phyloP scores from a whole-genome alignment of 2,329 filamentous ascomycete species.

The Colletotrichum acutatum region DNA sequence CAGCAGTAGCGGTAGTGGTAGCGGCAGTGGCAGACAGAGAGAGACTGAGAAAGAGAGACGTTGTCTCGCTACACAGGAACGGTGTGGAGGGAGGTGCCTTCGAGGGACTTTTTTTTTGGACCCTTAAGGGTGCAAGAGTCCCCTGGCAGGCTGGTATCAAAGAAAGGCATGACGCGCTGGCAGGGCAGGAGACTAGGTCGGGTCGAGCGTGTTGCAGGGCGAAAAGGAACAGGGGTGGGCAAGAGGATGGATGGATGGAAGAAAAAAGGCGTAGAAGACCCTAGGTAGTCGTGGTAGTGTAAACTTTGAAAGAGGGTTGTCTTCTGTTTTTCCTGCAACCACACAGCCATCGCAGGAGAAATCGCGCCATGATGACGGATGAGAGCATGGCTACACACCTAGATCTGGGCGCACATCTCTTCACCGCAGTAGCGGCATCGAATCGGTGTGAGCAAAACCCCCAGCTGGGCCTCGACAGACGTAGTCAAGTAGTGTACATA shows the following conservation, averaged over 20 bases:
- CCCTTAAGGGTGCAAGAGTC: conserved; percentile 12
- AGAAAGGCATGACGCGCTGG: background rate
- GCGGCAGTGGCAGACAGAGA: too few species aligned
- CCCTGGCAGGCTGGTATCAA: background rate
- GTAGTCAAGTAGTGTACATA: too few species aligned
- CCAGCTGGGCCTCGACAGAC: background rate
- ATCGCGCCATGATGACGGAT: background rate
- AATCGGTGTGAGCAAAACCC: background rate
- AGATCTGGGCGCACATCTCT: background rate
- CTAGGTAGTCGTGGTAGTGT: background rate
- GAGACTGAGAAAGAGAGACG: background rate
- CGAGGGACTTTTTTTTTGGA: background rate
- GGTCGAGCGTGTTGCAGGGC: background rate
- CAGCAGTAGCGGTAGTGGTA: too few species aligned
- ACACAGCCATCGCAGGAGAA: too few species aligned
- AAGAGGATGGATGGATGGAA: background rate
- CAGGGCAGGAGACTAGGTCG: background rate
- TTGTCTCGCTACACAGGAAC: background rate
- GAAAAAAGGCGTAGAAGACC: background rate
- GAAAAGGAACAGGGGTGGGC: background rate
- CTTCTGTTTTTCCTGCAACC: background rate
- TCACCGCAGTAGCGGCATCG: background rate
- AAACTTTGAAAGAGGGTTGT: background rate
- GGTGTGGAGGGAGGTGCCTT: background rate
- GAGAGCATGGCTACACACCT: background rate